Evolutionary conservation across 2,329 filamentous ascomycete species (phyloP).

Genomic region (Diplocarpon mali): DNA sequence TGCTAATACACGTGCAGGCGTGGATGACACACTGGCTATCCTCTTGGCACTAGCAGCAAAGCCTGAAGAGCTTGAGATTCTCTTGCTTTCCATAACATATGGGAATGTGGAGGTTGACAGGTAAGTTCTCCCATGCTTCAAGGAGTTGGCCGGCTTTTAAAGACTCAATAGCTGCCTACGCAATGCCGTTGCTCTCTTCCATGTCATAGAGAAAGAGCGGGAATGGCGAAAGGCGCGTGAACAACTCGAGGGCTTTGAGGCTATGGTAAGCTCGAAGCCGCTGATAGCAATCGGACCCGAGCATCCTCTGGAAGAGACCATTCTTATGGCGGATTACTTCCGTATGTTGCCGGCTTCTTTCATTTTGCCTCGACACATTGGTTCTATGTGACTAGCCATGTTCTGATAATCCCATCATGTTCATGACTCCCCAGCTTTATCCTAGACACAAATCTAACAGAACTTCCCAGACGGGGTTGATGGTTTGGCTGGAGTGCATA

Average conservation of each 20-base stretch:
- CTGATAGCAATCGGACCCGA: constrained; percentile 79
- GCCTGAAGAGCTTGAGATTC: constrained; percentile 74
- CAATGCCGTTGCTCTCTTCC: constrained; percentile 84
- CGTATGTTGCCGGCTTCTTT: constrained; percentile 78
- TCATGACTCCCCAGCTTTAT: too few relatives aligned
- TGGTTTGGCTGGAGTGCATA: constrained; percentile 67
- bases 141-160: too few relatives aligned
- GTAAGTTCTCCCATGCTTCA: constrained; percentile 31
- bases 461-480: constrained; percentile 53
- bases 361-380: constrained; percentile 44
- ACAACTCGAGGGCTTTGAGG: constrained; percentile 57
- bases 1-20: constrained; percentile 38
- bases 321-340: constrained; percentile 75
- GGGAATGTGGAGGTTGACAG: constrained; percentile 84
- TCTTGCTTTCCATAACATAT: constrained; percentile 82
- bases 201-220: constrained; percentile 82
- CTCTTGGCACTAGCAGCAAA: constrained; percentile 74
- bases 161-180: constrained; percentile 55
- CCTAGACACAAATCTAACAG: not conserved
- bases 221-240: constrained; percentile 67
- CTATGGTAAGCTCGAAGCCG: constrained; percentile 62
- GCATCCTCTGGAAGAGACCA: constrained; percentile 73
- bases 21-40: constrained; percentile 85
- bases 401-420: too few relatives aligned
- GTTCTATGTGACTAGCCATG: too few relatives aligned